Base-by-base conservation (phyloP, 129 eudicot species). In the Lactuca sativa region DNA sequence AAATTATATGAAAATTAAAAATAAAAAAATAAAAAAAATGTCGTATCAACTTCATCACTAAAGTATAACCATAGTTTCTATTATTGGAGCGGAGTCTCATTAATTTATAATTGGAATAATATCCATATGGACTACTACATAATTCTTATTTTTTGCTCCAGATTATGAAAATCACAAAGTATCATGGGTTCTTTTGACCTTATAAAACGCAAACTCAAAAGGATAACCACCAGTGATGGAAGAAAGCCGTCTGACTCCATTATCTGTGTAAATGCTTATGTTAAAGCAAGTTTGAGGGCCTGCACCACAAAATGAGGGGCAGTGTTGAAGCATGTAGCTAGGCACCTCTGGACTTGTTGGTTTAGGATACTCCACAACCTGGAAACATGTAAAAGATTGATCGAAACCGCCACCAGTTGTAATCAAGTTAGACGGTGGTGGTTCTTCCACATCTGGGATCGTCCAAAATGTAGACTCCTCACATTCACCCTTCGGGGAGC, bases 281-380 rank as follows among this genome's bases (percentile, higher is more conserved):
- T 2, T 38, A 38, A 38, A 38, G 1, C 43, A 38, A 38, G 43
- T 38, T 38, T 38, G 43, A 38, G 43, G 43, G 5, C 43, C 7
- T 6, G 43, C 43, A 38, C 43, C 43, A 38, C 43, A 38, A 38
- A 38, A 38, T 6, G 43, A 38, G 2, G 71, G 65, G 31, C 72
- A 74, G 8, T 64, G 57, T 56, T 74, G 72, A 55, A 74, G 72
- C 72, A 74, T 16, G 58, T 74, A 74, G 66, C 66, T 74, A 30
- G 66, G 44, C 41, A 74, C 17, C 21, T 65, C 48, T 2, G 53
- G 9, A 47, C 66, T 56, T 4, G 73, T 43, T 8, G 73, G 73
- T 40, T 74, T 74, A 12, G 73, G 79, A 17, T 43, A 74, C 7
- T 57, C 7, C n/a, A 56, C 67, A 66, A 74, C 34, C 37, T 38